phyloP scores from a whole-genome alignment of 129 eudicot genomes.

The Flaveria sonorensis region DNA sequence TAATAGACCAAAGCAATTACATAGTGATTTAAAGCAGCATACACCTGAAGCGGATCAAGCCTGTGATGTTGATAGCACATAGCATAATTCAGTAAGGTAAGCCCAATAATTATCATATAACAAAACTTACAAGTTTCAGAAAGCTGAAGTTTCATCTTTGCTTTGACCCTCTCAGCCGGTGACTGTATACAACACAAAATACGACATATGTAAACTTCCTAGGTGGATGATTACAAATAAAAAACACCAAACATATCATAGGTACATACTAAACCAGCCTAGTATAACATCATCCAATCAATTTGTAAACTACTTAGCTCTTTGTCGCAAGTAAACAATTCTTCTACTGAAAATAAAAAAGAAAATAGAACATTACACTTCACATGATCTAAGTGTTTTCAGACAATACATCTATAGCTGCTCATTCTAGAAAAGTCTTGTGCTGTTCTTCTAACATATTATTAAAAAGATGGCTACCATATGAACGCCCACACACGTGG shows the following conservation, averaged over 20 bases:
- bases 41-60: not conserved
- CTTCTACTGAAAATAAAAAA: not conserved
- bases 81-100: constrained; percentile 1
- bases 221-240: not conserved
- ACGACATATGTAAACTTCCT: not conserved
- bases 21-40: not conserved
- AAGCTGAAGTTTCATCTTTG: constrained; percentile 94
- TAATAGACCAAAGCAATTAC: constrained; percentile 1
- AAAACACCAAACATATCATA: no score
- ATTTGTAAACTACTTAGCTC: not conserved
- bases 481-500: not conserved
- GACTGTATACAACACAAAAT: constrained; percentile 44
- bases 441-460: not conserved
- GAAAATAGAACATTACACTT: not conserved
- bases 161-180: constrained; percentile 92
- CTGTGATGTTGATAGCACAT: not conserved
- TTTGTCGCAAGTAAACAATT: not conserved
- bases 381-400: not conserved
- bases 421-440: not conserved
- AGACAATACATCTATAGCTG: not conserved
- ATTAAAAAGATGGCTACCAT: not conserved
- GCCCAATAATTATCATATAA: not conserved
- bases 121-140: constrained; percentile 70
- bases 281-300: not conserved
- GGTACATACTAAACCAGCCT: not conserved